These are phyloP conservation scores for Hypholoma fasciculare DNA, from an alignment of 768 basidiomycete species.

Conservation along the genomic window DNA sequence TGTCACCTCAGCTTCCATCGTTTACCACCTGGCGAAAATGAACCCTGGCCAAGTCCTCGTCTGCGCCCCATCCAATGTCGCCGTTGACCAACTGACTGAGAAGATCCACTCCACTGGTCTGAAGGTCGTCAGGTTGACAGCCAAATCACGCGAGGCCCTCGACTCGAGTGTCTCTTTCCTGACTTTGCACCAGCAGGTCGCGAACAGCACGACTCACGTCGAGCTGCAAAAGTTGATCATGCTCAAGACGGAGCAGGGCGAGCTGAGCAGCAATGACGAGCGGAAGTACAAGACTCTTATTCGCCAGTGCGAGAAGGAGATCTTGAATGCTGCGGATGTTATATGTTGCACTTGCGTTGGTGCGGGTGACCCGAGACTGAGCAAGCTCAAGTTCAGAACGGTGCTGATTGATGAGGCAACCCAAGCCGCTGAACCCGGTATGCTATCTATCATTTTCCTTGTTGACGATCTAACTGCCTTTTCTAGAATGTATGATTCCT, in stretches of 20 bases:
- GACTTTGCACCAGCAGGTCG: slow-evolving; percentile 96
- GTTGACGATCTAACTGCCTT: slow-evolving; percentile 13
- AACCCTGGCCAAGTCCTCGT: slow-evolving; percentile 99
- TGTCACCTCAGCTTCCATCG: slow-evolving; percentile 97
- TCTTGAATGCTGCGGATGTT: slow-evolving; percentile 91
- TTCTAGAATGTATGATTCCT: slow-evolving; percentile 97
- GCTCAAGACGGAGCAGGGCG: slow-evolving; percentile 97
- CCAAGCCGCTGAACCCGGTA: slow-evolving; percentile 95
- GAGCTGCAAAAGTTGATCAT: slow-evolving; percentile 98
- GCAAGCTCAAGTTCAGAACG: slow-evolving; percentile 97
- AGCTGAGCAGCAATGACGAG: slow-evolving; percentile 95
- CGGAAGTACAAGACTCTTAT: slow-evolving; percentile 97
- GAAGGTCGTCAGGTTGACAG: slow-evolving; percentile 96
- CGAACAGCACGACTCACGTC: slow-evolving; percentile 93
- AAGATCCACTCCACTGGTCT: slow-evolving; percentile 99
- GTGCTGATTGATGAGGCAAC: slow-evolving; percentile 99
- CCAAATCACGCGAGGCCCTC: slow-evolving; percentile 96
- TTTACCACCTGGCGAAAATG: slow-evolving; percentile 99
- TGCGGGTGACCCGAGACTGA: slow-evolving; percentile 93
- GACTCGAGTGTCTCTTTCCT: slow-evolving; percentile 95
- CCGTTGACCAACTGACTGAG: slow-evolving; percentile 98
- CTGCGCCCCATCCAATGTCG: slow-evolving; percentile 98
- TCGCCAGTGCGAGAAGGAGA: slow-evolving; percentile 96
- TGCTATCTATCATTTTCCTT: slow-evolving; percentile 17
- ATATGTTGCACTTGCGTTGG: slow-evolving; percentile 99